These are phyloP conservation scores for Panicum hallii DNA, from an alignment of 202 grass and related monocot genomes.

Conservation along the genomic window DNA sequence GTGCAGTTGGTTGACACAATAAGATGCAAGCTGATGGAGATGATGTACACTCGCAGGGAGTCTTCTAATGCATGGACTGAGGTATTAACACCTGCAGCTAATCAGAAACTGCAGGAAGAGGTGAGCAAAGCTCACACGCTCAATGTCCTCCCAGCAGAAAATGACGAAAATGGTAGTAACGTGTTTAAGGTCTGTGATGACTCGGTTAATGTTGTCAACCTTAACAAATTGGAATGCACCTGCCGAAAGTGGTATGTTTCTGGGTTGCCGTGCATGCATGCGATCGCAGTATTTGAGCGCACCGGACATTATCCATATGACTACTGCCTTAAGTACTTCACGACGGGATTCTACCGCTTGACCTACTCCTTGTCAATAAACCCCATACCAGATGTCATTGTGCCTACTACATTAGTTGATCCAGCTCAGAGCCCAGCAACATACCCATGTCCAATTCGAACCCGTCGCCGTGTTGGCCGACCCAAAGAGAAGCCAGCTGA, in stretches of 20 bases:
- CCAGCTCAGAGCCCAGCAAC: conserved; percentile 52
- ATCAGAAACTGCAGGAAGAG: conserved; percentile 83
- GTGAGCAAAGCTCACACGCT: conserved; percentile 72
- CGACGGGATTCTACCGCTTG: conserved; percentile 63
- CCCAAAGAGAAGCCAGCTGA: conserved; percentile 95
- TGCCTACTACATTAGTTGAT: conserved; percentile 53
- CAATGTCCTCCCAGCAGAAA: conserved; percentile 58
- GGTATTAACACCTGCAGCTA: conserved; percentile 71
- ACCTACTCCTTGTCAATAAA: conserved; percentile 89
- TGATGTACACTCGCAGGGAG: conserved; percentile 85
- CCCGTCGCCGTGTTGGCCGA: conserved; percentile 78
- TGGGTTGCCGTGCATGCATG: conserved; percentile 94
- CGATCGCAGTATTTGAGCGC: conserved; percentile 75
- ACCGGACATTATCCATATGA: conserved; percentile 65
- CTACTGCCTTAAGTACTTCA: conserved; percentile 89
- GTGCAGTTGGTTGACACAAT: conserved; percentile 92
- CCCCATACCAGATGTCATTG: conserved; percentile 85
- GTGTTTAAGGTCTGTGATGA: conserved; percentile 88
- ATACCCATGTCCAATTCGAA: conserved; percentile 58
- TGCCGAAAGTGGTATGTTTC: conserved; percentile 80
- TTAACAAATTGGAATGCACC: conserved; percentile 71
- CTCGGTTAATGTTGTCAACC: conserved; percentile 79
- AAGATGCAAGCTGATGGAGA: conserved; percentile 96
- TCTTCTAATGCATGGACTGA: conserved; percentile 82
- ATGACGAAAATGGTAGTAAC: conserved; percentile 49